Conservation (phyloP, 2,329 filamentous ascomycete genomes). For the Ascochyta lentis region DNA sequence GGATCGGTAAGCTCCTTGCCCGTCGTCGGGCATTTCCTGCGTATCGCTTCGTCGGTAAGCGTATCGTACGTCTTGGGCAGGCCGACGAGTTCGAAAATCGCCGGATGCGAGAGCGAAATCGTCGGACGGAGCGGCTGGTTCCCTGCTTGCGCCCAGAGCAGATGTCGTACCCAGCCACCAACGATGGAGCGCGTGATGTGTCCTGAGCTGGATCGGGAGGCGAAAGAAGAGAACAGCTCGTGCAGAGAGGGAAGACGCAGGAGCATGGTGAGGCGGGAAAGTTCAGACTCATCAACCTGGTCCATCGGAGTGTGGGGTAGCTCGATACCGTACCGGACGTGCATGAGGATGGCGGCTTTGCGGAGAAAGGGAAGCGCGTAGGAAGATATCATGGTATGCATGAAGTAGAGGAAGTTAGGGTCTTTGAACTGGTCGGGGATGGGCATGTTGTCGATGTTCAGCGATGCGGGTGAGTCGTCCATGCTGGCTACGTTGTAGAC, state of each 20-base stretch:
- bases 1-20: conserved; percentile 92
- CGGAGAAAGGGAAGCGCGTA: conserved; percentile 92
- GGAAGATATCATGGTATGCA: conserved; percentile 65
- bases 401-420: conserved; percentile 42
- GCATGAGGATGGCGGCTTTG: conserved; percentile 81
- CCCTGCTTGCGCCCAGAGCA: conserved; percentile 50
- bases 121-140: conserved; percentile 51
- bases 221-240: conserved; percentile 72
- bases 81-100: conserved; percentile 92
- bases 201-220: conserved; percentile 36
- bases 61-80: conserved; percentile 91
- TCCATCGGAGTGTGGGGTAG: conserved; percentile 69
- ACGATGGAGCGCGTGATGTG: conserved; percentile 59
- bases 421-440: conserved; percentile 35
- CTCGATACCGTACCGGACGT: conserved; percentile 87
- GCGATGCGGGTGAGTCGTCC: conserved; percentile 30
- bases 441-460: conserved; percentile 35
- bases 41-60: conserved; percentile 89
- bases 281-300: conserved; percentile 73
- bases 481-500: conserved; percentile 39
- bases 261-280: conserved; percentile 78
- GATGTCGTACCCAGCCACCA: conserved; percentile 76
- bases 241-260: conserved; percentile 80
- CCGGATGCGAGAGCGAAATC: conserved; percentile 75
- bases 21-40: conserved; percentile 82